Evolutionary conservation across 441 rosid genomes (phyloP), one percentile per base, ranked within the genome.

Genomic region (Populus tomentosa): DNA sequence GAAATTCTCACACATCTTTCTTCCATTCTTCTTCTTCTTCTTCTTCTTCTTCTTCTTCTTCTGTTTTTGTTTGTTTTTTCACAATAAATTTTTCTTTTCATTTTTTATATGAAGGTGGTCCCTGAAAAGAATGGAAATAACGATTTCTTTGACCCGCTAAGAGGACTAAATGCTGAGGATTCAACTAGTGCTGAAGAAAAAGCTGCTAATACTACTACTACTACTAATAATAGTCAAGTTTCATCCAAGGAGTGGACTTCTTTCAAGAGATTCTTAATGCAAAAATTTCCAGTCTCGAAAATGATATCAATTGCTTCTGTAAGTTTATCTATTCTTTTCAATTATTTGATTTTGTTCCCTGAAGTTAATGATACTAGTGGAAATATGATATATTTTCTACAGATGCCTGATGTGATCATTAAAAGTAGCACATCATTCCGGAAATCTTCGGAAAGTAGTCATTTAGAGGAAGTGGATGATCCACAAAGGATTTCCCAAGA

Each of bases 221-320:
- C 78, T 70, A 74, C 74, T 78, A 75, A 69, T 75, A 2, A 14
- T 28, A 61, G 72, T 73, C 86, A 84, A 74, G 86, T 78, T 73
- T 77, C 89, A 62, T 77, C 73, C 59, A 89, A 82, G 82, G 95
- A 94, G 62, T 95, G 99, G 99, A 85, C 77, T 59, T 90, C 91
- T 36, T 93, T 92, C 82, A 95, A 86, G 86, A 89, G 97, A 82
- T 81, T 88, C 80, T 84, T 95, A 73, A 88, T 92, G 94, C 98
- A 93, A 88, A 89, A 89, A 73, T 95, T 93, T 82, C 91, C 95
- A 30, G 93, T 91, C 79, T 86, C 97, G 79, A 95, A 87, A 84
- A 89, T 90, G 88, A 81, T 88, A 71, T 86, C 97, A 24, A 77
- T 84, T 71, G 90, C 99, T 77, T 88, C 91, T 23, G 98, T 95